Evolutionary conservation across 2,329 filamentous ascomycete species (phyloP), one percentile per base, ranked within the genome.

Genomic region (Emergomyces africanus): DNA sequence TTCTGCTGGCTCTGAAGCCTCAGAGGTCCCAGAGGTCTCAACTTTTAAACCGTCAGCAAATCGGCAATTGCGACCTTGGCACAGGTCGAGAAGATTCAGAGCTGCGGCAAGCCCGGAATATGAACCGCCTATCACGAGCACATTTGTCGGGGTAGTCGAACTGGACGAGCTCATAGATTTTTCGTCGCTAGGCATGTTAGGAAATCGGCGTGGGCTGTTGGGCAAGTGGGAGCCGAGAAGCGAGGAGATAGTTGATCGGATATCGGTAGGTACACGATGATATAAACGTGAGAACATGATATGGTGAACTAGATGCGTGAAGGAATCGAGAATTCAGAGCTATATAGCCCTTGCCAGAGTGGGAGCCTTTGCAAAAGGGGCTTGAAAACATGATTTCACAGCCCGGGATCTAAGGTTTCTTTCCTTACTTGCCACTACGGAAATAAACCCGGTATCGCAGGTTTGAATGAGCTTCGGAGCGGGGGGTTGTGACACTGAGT

Each of bases 41-140:
- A 23, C 1, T 15, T 48, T 60, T 2, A 65, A 65, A 8, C 50
- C 37, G 14, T 42, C 46, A 42, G 54, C 41, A 49, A 74, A 72
- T 18, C 83, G 78, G 8, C 79, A 75, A 20, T 48, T 72, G 69
- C 56, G 76, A 74, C 84, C 84, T 59, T 81, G 75, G 61, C 81
- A 81, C 46, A 87, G 76, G 66, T 89, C 85, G 20, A 87, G 73
- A 3, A 90, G 77, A 68, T 88, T 88, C 63, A 87, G 72, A 8
- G 83, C 80, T 1, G 82, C 79, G 6, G 84, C 81, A 6, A 90
- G 78, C 30, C 87, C 87, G 30, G 79, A 81, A 66, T 90, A 90
- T 50, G 84, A 85, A 63, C 85, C 86, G 41, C 87, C 87, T n/a
- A 86, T 78, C 59, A 90, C 76, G 53, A 90, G 77, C 37, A 90